phyloP scores from a whole-genome alignment of 1,284 basidiomycete species.

The Ganoderma multipileum region DNA sequence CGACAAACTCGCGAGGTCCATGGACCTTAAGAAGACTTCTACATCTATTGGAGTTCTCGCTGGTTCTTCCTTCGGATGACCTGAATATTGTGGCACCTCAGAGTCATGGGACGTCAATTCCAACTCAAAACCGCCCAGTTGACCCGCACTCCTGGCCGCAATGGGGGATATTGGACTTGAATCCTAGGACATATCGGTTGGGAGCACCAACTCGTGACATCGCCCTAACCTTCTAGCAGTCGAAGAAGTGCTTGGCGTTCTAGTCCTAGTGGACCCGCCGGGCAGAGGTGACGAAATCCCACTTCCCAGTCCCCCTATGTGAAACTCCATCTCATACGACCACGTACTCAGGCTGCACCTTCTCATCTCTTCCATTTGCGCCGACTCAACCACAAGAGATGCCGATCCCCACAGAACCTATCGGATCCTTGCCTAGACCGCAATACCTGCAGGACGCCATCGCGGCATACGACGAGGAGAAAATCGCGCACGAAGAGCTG shows the following conservation, averaged over 20 bases:
- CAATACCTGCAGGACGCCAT: neutral
- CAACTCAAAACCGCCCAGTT: neutral
- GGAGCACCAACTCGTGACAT: neutral
- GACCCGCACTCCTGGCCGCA: neutral
- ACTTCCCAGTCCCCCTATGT: neutral
- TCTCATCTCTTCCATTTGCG: no score
- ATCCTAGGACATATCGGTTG: no score
- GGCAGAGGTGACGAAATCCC: neutral
- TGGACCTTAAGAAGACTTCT: neutral
- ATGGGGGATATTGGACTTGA: neutral
- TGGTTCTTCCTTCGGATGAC: neutral
- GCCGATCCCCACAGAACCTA: neutral
- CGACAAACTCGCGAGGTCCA: no score
- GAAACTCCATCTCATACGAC: neutral
- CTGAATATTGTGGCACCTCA: neutral
- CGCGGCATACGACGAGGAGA: neutral
- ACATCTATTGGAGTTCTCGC: neutral
- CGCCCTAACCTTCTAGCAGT: neutral
- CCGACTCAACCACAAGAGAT: neutral
- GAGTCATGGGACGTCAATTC: neutral
- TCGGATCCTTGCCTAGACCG: conserved; percentile 2
- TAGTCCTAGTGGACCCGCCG: neutral
- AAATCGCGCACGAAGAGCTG: neutral
- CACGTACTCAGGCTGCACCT: neutral
- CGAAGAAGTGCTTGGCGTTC: neutral